phyloP scores from a whole-genome alignment of 495 filamentous ascomycete genomes.

The Xylaria scruposa region DNA sequence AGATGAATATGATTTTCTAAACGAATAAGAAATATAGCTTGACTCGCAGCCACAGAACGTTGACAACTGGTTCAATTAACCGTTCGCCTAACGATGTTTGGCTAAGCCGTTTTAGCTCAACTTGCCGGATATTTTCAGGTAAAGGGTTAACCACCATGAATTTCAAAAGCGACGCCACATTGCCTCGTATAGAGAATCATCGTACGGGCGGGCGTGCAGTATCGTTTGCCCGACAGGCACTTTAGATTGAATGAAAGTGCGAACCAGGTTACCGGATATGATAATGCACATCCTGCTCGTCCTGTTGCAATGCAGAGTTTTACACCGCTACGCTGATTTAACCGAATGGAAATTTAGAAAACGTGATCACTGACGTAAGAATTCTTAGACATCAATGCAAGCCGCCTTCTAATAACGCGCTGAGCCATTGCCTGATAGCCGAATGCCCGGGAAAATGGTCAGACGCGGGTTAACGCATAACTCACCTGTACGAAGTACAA shows the following conservation, averaged over 20 bases:
- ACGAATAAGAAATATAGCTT: neutral
- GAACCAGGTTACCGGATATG: slow-evolving; percentile 14
- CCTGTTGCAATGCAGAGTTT: neutral
- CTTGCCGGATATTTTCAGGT: neutral
- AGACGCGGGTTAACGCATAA: neutral
- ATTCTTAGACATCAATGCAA: neutral
- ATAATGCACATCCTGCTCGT: neutral
- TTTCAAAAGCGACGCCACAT: neutral
- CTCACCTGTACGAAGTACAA: neutral
- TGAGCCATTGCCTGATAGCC: neutral
- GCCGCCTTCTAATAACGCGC: neutral
- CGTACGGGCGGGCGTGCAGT: neutral
- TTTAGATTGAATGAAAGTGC: neutral
- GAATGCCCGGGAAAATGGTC: neutral
- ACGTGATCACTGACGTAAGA: neutral
- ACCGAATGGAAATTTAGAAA: neutral
- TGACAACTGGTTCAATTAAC: neutral
- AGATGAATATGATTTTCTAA: neutral
- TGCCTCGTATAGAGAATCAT: neutral
- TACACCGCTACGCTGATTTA: neutral
- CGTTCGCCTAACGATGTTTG: neutral
- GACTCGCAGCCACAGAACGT: no score
- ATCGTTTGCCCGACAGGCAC: neutral
- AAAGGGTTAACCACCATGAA: neutral
- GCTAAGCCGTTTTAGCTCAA: neutral